These are phyloP conservation scores for Beauveria bassiana DNA, from an alignment of 2,329 filamentous ascomycete genomes.

Conservation along the genomic window DNA sequence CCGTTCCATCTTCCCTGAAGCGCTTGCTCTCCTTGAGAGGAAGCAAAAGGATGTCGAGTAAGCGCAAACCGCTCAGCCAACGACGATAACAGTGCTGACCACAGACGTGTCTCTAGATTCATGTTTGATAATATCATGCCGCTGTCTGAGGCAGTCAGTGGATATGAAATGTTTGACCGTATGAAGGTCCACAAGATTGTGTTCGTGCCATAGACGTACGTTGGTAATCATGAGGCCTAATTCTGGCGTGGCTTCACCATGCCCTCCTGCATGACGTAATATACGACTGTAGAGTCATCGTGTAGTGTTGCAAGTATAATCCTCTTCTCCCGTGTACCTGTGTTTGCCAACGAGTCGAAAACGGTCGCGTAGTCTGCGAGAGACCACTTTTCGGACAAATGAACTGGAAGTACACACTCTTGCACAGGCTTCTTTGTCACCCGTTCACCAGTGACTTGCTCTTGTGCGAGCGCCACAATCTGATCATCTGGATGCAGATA, in stretches of 20 bases:
- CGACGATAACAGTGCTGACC: background rate
- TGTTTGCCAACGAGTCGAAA: slow-evolving; percentile 55
- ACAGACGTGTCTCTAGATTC: slow-evolving; percentile 43
- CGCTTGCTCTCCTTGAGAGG: slow-evolving; percentile 55
- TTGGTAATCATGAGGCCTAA: slow-evolving; percentile 30
- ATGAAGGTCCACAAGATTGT: slow-evolving; percentile 70
- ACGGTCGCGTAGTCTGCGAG: slow-evolving; percentile 57
- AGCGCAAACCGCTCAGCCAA: slow-evolving; percentile 17
- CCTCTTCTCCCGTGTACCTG: slow-evolving; percentile 51
- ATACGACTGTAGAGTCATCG: slow-evolving; percentile 75
- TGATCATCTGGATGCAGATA: slow-evolving; percentile 82
- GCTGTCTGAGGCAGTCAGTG: slow-evolving; percentile 55
- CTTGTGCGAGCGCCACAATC: slow-evolving; percentile 59
- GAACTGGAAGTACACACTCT: slow-evolving; percentile 72
- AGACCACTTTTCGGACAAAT: slow-evolving; percentile 66
- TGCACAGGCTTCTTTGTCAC: slow-evolving; percentile 45
- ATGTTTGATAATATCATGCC: slow-evolving; percentile 73
- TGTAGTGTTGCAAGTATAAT: slow-evolving; percentile 68
- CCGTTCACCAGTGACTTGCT: slow-evolving; percentile 38
- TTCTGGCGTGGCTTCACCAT: slow-evolving; percentile 82
- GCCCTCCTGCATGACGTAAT: slow-evolving; percentile 81
- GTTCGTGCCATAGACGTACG: slow-evolving; percentile 41
- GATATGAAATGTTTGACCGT: slow-evolving; percentile 64
- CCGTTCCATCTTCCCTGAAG: slow-evolving; percentile 58
- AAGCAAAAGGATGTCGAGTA: slow-evolving; percentile 61